A percentile compares a stretch with the other conserved stretches of the same genome.
phyloP scores from a whole-genome alignment of 176 grass and related monocot genomes.

The Lolium perenne region DNA sequence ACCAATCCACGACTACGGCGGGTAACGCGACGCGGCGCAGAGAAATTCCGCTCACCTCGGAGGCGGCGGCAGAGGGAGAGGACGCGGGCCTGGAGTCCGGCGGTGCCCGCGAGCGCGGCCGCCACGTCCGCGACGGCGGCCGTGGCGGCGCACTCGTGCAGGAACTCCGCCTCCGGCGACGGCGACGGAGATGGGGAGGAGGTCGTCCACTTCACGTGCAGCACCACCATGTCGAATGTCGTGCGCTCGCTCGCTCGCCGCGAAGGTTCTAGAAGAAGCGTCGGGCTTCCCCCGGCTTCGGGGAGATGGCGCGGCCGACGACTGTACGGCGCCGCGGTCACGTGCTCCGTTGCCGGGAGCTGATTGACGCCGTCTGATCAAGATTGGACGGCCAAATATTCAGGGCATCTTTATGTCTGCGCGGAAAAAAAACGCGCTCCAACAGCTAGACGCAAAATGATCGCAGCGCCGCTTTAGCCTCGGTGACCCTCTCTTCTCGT shows the following conservation, averaged over 20 bases:
- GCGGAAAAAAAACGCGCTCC: no score
- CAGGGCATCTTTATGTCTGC: no score
- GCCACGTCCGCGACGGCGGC: slow-evolving; percentile 47
- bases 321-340: no score
- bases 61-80: slow-evolving; percentile 46
- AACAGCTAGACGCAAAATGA: no score
- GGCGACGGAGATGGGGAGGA: neutral
- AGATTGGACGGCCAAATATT: neutral
- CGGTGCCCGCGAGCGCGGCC: slow-evolving; percentile 41
- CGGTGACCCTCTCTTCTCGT: no score
- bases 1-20: no score
- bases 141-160: slow-evolving; percentile 51
- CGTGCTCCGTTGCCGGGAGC: neutral
- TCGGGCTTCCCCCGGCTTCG: neutral
- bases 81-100: slow-evolving; percentile 42
- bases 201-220: slow-evolving; percentile 38
- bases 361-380: neutral
- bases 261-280: slow-evolving; percentile 19
- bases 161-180: slow-evolving; percentile 34
- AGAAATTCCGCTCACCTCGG: slow-evolving; percentile 4
- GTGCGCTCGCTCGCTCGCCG: neutral
- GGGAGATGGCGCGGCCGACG: neutral
- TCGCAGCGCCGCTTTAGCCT: no score
- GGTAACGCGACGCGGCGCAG: no score
- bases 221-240: slow-evolving; percentile 51